Evolutionary conservation across 1,139 yeast genomes (phyloP).

Genomic region (Hyphopichia khmerensis): DNA sequence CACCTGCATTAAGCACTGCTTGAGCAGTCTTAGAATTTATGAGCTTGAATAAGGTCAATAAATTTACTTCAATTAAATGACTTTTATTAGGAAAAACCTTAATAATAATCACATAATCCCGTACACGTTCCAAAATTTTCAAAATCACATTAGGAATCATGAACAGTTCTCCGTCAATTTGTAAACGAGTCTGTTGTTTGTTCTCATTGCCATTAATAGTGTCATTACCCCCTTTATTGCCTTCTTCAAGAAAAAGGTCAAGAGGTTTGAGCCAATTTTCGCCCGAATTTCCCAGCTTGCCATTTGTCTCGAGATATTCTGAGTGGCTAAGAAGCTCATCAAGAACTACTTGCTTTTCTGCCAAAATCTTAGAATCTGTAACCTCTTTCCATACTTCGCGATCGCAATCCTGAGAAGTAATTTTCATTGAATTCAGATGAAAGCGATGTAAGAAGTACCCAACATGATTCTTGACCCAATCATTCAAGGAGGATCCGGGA

Average conservation of each 20-base stretch:
- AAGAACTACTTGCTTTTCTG: slow-evolving; percentile 48
- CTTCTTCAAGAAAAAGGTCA: slow-evolving; percentile 20
- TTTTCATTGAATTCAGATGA: slow-evolving; percentile 51
- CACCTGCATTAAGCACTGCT: slow-evolving; percentile 74
- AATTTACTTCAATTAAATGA: slow-evolving; percentile 34
- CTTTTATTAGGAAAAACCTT: slow-evolving; percentile 47
- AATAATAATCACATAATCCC: slow-evolving; percentile 50
- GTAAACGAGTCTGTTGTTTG: slow-evolving; percentile 22
- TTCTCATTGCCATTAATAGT: neutral
- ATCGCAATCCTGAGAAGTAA: slow-evolving; percentile 53
- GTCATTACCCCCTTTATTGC: neutral
- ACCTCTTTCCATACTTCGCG: slow-evolving; percentile 81
- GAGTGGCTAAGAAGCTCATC: slow-evolving; percentile 57
- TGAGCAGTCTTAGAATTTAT: slow-evolving; percentile 59
- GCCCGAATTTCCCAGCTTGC: slow-evolving; percentile 26
- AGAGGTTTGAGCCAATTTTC: slow-evolving; percentile 48
- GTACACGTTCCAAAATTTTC: slow-evolving; percentile 34
- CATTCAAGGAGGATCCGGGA: slow-evolving; percentile 53
- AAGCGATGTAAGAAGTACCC: slow-evolving; percentile 57
- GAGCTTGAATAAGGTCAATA: slow-evolving; percentile 51
- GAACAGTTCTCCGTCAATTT: slow-evolving; percentile 36
- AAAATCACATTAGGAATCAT: slow-evolving; percentile 45
- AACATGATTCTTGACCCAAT: slow-evolving; percentile 66
- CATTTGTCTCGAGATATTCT: slow-evolving; percentile 37
- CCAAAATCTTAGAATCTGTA: slow-evolving; percentile 22